A percentile compares a stretch with the other conserved stretches of the same genome.
phyloP scores from a whole-genome alignment of 73 alveolate species.

The Tetrahymena thermophila region DNA sequence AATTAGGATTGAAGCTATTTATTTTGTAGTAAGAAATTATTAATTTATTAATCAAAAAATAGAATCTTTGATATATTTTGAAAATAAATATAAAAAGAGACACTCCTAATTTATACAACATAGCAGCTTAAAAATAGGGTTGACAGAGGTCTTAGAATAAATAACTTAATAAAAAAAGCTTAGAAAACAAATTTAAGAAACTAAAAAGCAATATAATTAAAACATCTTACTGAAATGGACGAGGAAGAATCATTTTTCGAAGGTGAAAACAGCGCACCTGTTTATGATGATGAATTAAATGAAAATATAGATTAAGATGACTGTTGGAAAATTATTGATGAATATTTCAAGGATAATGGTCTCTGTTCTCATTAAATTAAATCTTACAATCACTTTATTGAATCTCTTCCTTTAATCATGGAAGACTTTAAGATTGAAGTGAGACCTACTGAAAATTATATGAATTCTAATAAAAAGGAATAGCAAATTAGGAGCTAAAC shows the following conservation, averaged over 20 bases:
- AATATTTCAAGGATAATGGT: neutral
- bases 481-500: neutral
- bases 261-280: neutral
- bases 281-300: neutral
- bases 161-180: neutral
- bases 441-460: neutral
- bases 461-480: neutral
- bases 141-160: neutral
- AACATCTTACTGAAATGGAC: neutral
- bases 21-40: neutral
- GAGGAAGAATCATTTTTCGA: neutral
- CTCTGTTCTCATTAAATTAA: neutral
- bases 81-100: neutral
- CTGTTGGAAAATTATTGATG: neutral
- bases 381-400: neutral
- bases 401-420: neutral
- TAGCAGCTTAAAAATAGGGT: neutral
- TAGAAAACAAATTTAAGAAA: neutral
- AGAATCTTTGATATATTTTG: neutral
- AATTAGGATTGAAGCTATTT: neutral
- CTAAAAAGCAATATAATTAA: neutral
- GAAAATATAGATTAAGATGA: neutral
- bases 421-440: neutral
- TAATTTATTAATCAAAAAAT: neutral
- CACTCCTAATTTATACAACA: neutral